These are phyloP conservation scores for Malus fusca DNA, from an alignment of 306 rosid genomes.

Conservation along the genomic window DNA sequence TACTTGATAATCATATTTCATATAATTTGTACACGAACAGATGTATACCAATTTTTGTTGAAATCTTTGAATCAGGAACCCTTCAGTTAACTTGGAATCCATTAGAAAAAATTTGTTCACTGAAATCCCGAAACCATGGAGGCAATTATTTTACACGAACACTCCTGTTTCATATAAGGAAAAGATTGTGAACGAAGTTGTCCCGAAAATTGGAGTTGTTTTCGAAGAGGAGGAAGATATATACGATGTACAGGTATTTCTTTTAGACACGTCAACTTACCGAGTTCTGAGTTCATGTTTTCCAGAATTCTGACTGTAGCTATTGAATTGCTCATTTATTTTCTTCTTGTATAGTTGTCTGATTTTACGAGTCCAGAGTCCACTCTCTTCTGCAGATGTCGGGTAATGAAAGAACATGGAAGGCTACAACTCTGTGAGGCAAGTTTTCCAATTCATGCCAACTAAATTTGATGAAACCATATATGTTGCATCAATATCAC, in stretches of 20 bases:
- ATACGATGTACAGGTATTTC: constrained; percentile 34
- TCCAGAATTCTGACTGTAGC: background rate
- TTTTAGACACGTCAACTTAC: background rate
- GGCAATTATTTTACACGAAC: constrained; percentile 24
- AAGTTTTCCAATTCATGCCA: constrained; percentile 1
- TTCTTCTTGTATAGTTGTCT: constrained; percentile 18
- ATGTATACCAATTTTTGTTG: too few species aligned
- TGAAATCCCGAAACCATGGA: constrained; percentile 12
- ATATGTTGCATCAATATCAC: background rate
- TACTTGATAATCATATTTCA: too few species aligned
- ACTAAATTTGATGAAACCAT: background rate
- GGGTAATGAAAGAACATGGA: constrained; percentile 16
- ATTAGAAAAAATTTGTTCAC: background rate
- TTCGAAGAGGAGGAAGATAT: constrained; percentile 33
- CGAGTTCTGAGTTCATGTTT: background rate
- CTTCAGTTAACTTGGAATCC: constrained; percentile 18
- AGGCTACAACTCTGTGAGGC: constrained; percentile 38
- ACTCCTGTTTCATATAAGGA: constrained; percentile 28
- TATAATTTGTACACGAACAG: too few species aligned
- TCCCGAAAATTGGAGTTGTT: constrained; percentile 16
- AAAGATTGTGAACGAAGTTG: constrained; percentile 11
- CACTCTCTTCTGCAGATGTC: constrained; percentile 33
- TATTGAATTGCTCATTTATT: background rate
- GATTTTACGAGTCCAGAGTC: constrained; percentile 21
- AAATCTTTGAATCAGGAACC: constrained; percentile 13